Conservation (phyloP, 1,284 basidiomycete genomes). For the Bjerkandera adusta region DNA sequence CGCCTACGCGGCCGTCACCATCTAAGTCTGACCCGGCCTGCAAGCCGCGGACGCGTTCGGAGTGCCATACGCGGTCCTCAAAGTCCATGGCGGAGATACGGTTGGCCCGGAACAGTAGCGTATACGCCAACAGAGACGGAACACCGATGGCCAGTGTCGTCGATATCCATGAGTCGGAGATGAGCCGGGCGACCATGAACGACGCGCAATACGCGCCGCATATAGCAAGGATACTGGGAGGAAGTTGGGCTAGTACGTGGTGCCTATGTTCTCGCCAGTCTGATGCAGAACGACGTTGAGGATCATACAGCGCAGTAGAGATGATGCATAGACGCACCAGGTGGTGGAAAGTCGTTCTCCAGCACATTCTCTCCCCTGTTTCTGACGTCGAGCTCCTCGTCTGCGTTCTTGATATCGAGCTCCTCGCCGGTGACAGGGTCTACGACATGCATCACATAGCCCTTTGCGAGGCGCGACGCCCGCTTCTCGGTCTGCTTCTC, state of each 20-base stretch:
- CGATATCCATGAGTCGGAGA: conserved; percentile 28
- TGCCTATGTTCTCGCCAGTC: conserved; percentile 31
- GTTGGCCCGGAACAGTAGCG: conserved; percentile 30
- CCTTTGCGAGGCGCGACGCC: conserved; percentile 26
- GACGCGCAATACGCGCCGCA: conserved; percentile 23
- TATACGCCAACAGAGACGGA: conserved; percentile 28
- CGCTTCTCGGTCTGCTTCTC: conserved; percentile 30
- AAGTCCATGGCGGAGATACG: conserved; percentile 30
- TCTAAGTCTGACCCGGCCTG: conserved; percentile 31
- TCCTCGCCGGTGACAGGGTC: conserved; percentile 34
- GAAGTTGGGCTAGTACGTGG: conserved; percentile 22
- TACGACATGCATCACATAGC: conserved; percentile 26
- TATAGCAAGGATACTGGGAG: conserved; percentile 25
- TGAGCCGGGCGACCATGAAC: conserved; percentile 24
- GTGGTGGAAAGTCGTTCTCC: conserved; percentile 30
- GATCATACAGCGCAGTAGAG: not conserved
- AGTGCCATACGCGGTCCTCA: conserved; percentile 35
- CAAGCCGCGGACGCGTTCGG: conserved; percentile 36
- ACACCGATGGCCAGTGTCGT: conserved; percentile 23
- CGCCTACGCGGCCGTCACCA: conserved; percentile 28
- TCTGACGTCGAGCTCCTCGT: conserved; percentile 25
- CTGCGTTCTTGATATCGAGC: conserved; percentile 29
- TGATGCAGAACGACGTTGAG: conserved; percentile 9
- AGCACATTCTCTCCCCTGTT: conserved; percentile 30
- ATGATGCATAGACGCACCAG: conserved; percentile 21